Base-by-base conservation (phyloP, 257 asterid genomes). In the Fraxinus americana region DNA sequence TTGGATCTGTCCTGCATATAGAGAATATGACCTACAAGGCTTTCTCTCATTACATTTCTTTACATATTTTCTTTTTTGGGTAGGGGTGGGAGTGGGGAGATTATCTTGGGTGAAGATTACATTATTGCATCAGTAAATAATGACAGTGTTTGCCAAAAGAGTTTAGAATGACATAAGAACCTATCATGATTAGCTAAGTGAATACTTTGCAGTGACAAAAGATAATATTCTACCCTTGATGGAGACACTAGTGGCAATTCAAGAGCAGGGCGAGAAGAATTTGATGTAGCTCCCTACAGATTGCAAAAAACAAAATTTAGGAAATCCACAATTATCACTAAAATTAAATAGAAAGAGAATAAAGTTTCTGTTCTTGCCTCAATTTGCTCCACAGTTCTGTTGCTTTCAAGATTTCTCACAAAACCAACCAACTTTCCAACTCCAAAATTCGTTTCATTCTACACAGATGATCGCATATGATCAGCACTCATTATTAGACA, bases 241-340 rank as follows among this genome's bases (percentile, higher is more conserved):
- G 99, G 92, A 87, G 90, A 82, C 39, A 65, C 75, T 72, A 71
- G 86, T 1, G 94, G 92, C 76, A 83, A 57, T 81, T 88, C 96
- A 79, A 92, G 94, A 52, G 91, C 90, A 50, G 90, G 94, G 80
- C 75, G 82, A 25, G 87, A 76, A 48, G 89, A 82, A 82, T 89
- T 83, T 65, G 94, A 82, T 48, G 90, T 80, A 54, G 76, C 67
- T 75, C 87, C 94, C 99, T 95, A 50, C 70, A 86, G 41, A 81
- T 30, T 63, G 75, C 9, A 67, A 32, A 39, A 23, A 35, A 77
- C 67, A 69, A 75, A 30, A 19, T n/a, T 29, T 27, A 19, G 69
- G n/a, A 63, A 63, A 39, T 72, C n/a, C n/a, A 77, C 10, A 43
- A 45, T 27, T 77, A 67, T 67, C 70, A 25, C 17, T 2, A 63